phyloP scores from a whole-genome alignment of 257 asterid species.

The Anisodus acutangulus region DNA sequence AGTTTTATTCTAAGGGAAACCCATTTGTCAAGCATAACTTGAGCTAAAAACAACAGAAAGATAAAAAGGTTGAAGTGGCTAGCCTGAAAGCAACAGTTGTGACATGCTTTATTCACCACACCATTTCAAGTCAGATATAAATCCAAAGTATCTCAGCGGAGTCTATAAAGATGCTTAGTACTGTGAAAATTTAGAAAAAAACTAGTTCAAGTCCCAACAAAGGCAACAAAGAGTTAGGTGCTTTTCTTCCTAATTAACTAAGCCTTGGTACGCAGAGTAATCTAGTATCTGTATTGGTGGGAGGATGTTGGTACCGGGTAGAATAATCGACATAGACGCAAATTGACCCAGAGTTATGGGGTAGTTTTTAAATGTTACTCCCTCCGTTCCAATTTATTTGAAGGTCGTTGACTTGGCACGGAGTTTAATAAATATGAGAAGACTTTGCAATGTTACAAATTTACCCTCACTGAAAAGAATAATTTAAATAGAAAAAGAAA shows the following conservation, averaged over 20 bases:
- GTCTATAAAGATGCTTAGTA: background rate
- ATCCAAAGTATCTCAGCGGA: background rate
- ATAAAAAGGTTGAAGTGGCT: background rate
- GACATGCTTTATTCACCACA: background rate
- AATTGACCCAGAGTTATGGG: background rate
- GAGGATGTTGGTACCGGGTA: background rate
- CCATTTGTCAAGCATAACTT: conserved; percentile 20
- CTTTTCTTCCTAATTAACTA: background rate
- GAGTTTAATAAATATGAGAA: too few relatives aligned
- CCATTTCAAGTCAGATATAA: background rate
- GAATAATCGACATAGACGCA: background rate
- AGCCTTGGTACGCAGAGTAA: background rate
- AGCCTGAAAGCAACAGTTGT: background rate
- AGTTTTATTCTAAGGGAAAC: background rate
- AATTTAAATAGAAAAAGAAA: background rate
- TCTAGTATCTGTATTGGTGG: background rate
- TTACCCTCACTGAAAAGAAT: too few relatives aligned
- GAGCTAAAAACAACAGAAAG: conserved; percentile 17
- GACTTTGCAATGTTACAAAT: too few relatives aligned
- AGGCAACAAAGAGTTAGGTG: background rate
- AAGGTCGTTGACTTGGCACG: too few relatives aligned
- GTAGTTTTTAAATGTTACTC: background rate
- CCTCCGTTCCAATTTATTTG: too few relatives aligned
- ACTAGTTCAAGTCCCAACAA: background rate
- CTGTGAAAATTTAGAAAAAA: conserved; percentile 20